A percentile compares a stretch with the other conserved stretches of the same genome.
phyloP scores from a whole-genome alignment of 2,329 filamentous ascomycete genomes.

The Aureobasidium sp. region DNA sequence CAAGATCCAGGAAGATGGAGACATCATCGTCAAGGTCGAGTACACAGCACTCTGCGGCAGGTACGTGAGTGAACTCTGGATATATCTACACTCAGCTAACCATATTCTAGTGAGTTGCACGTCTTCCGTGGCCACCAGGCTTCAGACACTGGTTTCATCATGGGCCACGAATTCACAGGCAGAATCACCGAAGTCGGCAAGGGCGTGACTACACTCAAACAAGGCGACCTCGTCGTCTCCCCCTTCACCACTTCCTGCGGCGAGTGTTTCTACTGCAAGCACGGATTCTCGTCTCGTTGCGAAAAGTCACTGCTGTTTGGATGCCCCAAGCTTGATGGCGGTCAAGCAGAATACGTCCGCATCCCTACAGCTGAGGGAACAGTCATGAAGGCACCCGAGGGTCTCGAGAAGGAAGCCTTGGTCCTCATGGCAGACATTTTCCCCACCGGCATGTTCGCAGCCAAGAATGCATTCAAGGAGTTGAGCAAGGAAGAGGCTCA shows the following conservation, averaged over 20 bases:
- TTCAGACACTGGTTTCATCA: slow-evolving; percentile 57
- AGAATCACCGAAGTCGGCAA: slow-evolving; percentile 61
- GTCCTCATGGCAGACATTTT: slow-evolving; percentile 93
- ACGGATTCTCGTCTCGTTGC: slow-evolving; percentile 71
- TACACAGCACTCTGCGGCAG: slow-evolving; percentile 83
- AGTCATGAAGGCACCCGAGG: slow-evolving; percentile 63
- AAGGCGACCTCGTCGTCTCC: slow-evolving; percentile 72
- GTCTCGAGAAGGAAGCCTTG: slow-evolving; percentile 65
- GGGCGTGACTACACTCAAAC: slow-evolving; percentile 59
- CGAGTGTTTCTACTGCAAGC: slow-evolving; percentile 78
- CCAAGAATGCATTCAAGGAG: slow-evolving; percentile 66
- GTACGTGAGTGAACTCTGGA: slow-evolving; percentile 43
- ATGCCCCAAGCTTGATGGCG: slow-evolving; percentile 36
- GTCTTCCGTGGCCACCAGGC: slow-evolving; percentile 76
- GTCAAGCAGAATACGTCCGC: slow-evolving; percentile 47
- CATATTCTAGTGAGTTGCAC: slow-evolving; percentile 63
- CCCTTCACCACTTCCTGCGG: slow-evolving; percentile 77
- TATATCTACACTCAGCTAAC: not conserved
- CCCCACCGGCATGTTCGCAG: slow-evolving; percentile 75
- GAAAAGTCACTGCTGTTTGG: slow-evolving; percentile 65
- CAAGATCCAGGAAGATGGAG: slow-evolving; percentile 60
- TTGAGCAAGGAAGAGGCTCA: slow-evolving; percentile 51
- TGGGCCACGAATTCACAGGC: slow-evolving; percentile 86
- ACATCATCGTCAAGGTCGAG: slow-evolving; percentile 76
- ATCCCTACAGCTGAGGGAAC: slow-evolving; percentile 77